Evolutionary conservation across 2,329 filamentous ascomycete species (phyloP).

Genomic region (Neofusicoccum sp.): DNA sequence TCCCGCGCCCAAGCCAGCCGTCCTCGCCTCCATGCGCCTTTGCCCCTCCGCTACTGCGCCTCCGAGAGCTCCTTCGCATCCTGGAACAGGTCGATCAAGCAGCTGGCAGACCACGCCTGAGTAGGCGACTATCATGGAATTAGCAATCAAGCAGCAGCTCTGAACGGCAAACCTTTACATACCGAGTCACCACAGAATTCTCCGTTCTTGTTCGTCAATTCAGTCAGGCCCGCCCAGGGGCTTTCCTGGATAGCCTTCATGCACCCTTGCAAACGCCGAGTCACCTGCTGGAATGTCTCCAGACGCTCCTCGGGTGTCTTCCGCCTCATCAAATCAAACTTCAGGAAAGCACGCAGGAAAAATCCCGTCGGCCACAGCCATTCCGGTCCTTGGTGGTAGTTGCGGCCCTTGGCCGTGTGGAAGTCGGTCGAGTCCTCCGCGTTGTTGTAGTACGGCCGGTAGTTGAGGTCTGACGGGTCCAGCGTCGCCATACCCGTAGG

Average conservation of each 20-base stretch:
- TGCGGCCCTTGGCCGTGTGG: slow-evolving; percentile 86
- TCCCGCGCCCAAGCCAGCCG: background rate
- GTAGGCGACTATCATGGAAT: slow-evolving; percentile 69
- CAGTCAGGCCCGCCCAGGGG: slow-evolving; percentile 85
- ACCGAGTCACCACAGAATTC: slow-evolving; percentile 84
- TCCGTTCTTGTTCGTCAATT: slow-evolving; percentile 89
- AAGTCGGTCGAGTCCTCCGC: slow-evolving; percentile 91
- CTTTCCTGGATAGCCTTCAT: slow-evolving; percentile 78
- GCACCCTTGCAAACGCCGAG: slow-evolving; percentile 75
- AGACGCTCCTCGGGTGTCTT: slow-evolving; percentile 65
- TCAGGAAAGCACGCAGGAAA: slow-evolving; percentile 86
- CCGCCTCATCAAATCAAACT: slow-evolving; percentile 79
- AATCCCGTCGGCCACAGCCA: slow-evolving; percentile 98
- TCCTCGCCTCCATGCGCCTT: background rate
- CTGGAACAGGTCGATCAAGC: slow-evolving; percentile 93
- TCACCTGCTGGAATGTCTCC: slow-evolving; percentile 94
- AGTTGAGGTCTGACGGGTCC: slow-evolving; percentile 88
- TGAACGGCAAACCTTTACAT: slow-evolving; percentile 39
- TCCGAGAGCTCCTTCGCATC: slow-evolving; percentile 61
- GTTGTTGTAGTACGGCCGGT: slow-evolving; percentile 92
- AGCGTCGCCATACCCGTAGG: slow-evolving; percentile 95
- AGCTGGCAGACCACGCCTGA: slow-evolving; percentile 93
- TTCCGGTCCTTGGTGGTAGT: slow-evolving; percentile 97
- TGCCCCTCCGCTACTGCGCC: background rate
- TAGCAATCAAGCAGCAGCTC: slow-evolving; percentile 28